phyloP scores from a whole-genome alignment of 2,329 filamentous ascomycete genomes.

The Emmonsiellopsis sp. region DNA sequence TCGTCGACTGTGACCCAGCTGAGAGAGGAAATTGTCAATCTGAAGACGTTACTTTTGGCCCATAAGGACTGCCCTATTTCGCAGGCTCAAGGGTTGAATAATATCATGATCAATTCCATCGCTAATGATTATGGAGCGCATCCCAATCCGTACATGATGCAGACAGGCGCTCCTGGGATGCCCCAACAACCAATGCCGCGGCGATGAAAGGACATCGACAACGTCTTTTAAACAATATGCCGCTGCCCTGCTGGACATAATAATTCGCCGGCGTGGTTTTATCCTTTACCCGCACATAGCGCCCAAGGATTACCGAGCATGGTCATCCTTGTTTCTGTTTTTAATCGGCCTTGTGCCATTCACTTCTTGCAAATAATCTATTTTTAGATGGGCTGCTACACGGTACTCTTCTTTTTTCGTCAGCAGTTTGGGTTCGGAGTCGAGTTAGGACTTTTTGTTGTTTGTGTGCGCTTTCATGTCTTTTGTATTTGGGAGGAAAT shows the following conservation, averaged over 20 bases:
- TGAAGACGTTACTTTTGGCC: conserved; percentile 84
- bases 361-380: conserved; percentile 12
- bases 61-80: conserved; percentile 96
- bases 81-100: conserved; percentile 65
- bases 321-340: neutral
- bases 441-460: conserved; percentile 11
- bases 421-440: neutral
- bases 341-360: neutral
- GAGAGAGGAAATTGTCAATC: conserved; percentile 84
- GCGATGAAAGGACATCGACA: conserved; percentile 16
- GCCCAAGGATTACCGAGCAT: neutral
- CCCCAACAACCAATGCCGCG: conserved; percentile 27
- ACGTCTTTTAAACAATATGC: neutral
- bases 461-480: conserved; percentile 6
- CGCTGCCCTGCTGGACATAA: neutral
- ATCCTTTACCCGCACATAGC: neutral
- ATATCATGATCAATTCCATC: conserved; percentile 24
- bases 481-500: neutral
- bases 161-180: conserved; percentile 24
- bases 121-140: conserved; percentile 30
- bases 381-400: conserved; percentile 2
- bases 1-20: conserved; percentile 74
- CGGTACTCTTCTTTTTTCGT: neutral
- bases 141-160: conserved; percentile 38
- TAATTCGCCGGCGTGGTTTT: neutral